Percentiles rank a stretch among this genome's conserved stretches.
Conservation (phyloP, 2,329 filamentous ascomycete genomes). For the Ophiosphaerella korrae region DNA sequence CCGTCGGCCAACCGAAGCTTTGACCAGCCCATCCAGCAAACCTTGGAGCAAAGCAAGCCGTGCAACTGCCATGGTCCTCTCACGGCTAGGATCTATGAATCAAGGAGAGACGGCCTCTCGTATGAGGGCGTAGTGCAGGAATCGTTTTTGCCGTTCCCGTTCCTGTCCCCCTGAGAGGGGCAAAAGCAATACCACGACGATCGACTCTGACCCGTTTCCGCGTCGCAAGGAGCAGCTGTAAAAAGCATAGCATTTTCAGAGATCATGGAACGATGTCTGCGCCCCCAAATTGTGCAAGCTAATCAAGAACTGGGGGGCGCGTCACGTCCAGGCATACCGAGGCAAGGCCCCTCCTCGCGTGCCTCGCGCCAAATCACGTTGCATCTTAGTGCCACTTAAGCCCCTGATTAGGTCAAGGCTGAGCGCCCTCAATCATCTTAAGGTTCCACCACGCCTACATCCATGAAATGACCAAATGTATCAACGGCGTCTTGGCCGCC, state of each 20-base stretch:
- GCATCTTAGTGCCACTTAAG: too few species aligned
- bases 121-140: conserved; percentile 14
- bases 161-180: conserved; percentile 30
- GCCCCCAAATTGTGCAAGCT: too few species aligned
- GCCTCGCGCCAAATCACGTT: too few species aligned
- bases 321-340: too few species aligned
- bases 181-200: conserved; percentile 16
- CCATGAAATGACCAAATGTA: too few species aligned
- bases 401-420: too few species aligned
- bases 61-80: conserved; percentile 35
- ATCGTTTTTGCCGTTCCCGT: conserved; percentile 22
- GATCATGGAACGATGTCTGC: neutral
- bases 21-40: conserved; percentile 27
- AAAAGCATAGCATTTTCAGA: neutral
- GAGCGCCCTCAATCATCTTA: too few species aligned
- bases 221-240: neutral
- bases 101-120: conserved; percentile 20
- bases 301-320: too few species aligned
- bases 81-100: conserved; percentile 32
- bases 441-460: too few species aligned
- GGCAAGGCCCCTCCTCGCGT: too few species aligned
- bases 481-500: too few species aligned
- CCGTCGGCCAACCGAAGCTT: conserved; percentile 26
- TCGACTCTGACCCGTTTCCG: neutral
- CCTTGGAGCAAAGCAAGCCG: conserved; percentile 26